Evolutionary conservation across 1,284 basidiomycete genomes (phyloP).

Genomic region (Microstroma glucosiphilum): DNA sequence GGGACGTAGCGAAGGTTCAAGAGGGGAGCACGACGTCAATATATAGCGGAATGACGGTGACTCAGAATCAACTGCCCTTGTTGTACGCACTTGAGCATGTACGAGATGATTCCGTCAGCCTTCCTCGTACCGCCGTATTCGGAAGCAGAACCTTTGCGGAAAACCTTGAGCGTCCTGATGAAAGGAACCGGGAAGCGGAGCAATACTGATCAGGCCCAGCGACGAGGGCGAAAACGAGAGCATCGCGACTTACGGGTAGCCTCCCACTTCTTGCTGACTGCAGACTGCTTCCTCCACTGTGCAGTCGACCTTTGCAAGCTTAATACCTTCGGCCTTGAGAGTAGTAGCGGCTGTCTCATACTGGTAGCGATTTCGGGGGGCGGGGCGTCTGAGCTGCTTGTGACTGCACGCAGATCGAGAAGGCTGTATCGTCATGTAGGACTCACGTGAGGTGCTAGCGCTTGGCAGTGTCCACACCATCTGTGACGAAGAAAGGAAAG

Average conservation of each 20-base stretch:
- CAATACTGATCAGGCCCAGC: conserved; percentile 51
- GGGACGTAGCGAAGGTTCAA: too few relatives aligned
- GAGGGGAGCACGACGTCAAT: conserved; percentile 4
- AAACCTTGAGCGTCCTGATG: conserved; percentile 69
- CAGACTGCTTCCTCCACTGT: conserved; percentile 58
- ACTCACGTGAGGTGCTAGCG: conserved; percentile 52
- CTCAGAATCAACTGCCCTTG: conserved; percentile 59
- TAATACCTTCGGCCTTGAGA: conserved; percentile 78
- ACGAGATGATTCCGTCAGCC: conserved; percentile 90
- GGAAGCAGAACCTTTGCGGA: conserved; percentile 72
- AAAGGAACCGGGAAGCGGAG: neutral
- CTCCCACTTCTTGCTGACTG: conserved; percentile 66
- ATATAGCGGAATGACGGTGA: neutral
- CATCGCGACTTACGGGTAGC: conserved; percentile 62
- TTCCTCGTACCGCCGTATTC: conserved; percentile 79
- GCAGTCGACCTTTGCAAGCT: conserved; percentile 71
- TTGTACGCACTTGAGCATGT: conserved; percentile 63
- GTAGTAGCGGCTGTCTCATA: conserved; percentile 93
- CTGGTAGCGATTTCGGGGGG: conserved; percentile 52
- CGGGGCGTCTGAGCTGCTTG: neutral
- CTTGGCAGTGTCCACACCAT: conserved; percentile 70
- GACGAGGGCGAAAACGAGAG: neutral
- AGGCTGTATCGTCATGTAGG: neutral
- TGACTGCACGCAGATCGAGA: neutral
- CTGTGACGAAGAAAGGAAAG: too few relatives aligned